Conservation (phyloP, 2,329 filamentous ascomycete species). For the Cordyceps cicadae region DNA sequence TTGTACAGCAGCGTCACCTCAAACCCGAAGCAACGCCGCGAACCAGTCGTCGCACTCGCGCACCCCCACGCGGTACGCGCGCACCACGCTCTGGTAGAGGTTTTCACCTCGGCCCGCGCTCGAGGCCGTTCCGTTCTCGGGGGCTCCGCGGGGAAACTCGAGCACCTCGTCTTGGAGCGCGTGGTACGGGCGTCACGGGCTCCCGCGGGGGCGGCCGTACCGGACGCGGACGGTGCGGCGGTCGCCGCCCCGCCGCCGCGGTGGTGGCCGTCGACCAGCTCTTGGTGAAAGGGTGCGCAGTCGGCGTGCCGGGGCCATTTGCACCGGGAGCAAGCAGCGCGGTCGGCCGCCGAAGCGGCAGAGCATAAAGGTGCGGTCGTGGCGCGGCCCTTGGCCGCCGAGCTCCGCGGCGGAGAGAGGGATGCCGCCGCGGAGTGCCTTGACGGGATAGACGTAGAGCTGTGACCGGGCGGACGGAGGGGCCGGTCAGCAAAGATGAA, state of each 20-base stretch:
- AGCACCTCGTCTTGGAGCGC: conserved; percentile 33
- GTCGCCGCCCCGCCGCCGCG: too few relatives aligned
- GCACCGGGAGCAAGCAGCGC: conserved; percentile 47
- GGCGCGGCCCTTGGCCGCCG: conserved; percentile 51
- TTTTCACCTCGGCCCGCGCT: conserved; percentile 43
- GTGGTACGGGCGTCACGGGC: conserved; percentile 30
- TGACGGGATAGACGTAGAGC: conserved; percentile 67
- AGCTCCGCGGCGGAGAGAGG: conserved; percentile 44
- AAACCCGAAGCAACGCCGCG: conserved; percentile 55
- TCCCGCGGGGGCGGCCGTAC: conserved; percentile 33
- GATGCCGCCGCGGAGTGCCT: conserved; percentile 58
- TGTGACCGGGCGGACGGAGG: conserved; percentile 9
- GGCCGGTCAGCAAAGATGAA: background rate
- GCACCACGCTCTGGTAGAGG: conserved; percentile 51
- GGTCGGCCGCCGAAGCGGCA: conserved; percentile 39
- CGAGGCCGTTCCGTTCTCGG: conserved; percentile 37
- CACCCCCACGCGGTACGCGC: conserved; percentile 58
- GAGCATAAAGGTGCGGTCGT: conserved; percentile 67
- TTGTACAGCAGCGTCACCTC: conserved; percentile 53
- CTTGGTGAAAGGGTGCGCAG: conserved; percentile 56
- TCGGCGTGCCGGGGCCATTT: conserved; percentile 47
- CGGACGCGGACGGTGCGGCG: conserved; percentile 31
- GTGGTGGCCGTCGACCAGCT: conserved; percentile 29
- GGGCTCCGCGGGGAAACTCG: conserved; percentile 55
- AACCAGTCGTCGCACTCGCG: conserved; percentile 56